Percentiles rank a stretch among this genome's conserved stretches.
These are phyloP conservation scores for Yueomyces sinensis DNA, from an alignment of 805 yeast genomes.

Conservation along the genomic window DNA sequence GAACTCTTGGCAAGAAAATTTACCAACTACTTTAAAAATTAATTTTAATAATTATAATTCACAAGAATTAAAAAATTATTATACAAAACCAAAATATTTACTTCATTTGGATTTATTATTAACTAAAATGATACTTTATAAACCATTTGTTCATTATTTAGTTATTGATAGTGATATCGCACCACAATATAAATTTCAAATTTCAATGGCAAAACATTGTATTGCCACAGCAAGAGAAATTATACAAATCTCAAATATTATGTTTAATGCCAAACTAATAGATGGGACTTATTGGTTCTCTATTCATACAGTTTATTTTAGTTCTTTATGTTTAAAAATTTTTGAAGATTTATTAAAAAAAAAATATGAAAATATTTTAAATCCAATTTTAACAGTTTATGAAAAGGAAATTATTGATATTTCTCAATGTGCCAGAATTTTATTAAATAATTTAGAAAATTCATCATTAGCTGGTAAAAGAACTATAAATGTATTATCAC, in stretches of 20 bases:
- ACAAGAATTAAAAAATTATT: slow-evolving; percentile 26
- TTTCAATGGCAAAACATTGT: slow-evolving; percentile 69
- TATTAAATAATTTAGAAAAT: slow-evolving; percentile 42
- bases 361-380: slow-evolving; percentile 26
- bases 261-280: slow-evolving; percentile 58
- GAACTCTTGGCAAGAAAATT: slow-evolving; percentile 53
- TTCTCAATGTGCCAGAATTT: background rate
- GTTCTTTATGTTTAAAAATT: slow-evolving; percentile 75
- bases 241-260: slow-evolving; percentile 65
- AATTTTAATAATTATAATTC: slow-evolving; percentile 42
- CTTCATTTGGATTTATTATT: slow-evolving; percentile 61
- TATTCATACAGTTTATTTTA: slow-evolving; percentile 76
- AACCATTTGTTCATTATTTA: slow-evolving; percentile 80
- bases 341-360: slow-evolving; percentile 19
- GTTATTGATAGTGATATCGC: slow-evolving; percentile 20
- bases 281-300: slow-evolving; percentile 89
- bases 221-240: slow-evolving; percentile 74
- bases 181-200: slow-evolving; percentile 46
- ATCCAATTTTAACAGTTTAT: slow-evolving; percentile 62
- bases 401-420: slow-evolving; percentile 30
- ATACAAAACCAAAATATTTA: slow-evolving; percentile 61
- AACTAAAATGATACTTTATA: slow-evolving; percentile 66
- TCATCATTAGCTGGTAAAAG: slow-evolving; percentile 62
- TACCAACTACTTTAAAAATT: slow-evolving; percentile 63
- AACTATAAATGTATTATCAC: slow-evolving; percentile 63